Evolutionary conservation across 2,329 filamentous ascomycete genomes (phyloP), one percentile per base, ranked within the genome.

Genomic region (Aspergillus sclerotialis): DNA sequence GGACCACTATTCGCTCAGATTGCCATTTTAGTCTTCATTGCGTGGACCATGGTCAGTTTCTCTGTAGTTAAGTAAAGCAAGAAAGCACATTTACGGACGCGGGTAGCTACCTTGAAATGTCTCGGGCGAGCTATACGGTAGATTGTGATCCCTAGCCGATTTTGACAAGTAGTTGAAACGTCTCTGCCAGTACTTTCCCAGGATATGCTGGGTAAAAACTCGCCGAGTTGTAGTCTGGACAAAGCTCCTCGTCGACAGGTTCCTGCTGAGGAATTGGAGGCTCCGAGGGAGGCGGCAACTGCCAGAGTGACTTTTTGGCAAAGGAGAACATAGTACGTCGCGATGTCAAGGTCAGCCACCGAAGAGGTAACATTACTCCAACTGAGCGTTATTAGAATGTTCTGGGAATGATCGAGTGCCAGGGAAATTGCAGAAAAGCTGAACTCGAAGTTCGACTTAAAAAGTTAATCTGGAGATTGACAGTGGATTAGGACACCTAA

Each of bases 81-180:
- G 28, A 30, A 9, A 24, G 23, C 4, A 24, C n/a, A n/a, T n/a
- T n/a, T n/a, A n/a, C n/a, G n/a, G n/a, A n/a, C n/a, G n/a, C 4
- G 23, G 4, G 23, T 24, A 24, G 23, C 8, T 24, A 24, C 8
- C 23, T 24, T 24, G 12, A 3, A n/a, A 65, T 36, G 41, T 67
- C 57, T 19, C 51, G 54, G 4, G 62, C 63, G 10, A 70, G 51
- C 64, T 65, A 69, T 12, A 67, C 61, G 0, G 64, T 70, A 4
- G 63, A 69, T 5, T 49, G 57, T 11, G 47, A 45, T 14, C 66
- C 65, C 44, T 46, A 69, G 7, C 65, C 65, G 6, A 69, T 44
- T 37, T 69, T 69, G 1, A 56, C 48, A 0, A 67, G 34, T 0
- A 54, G 35, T 44, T 69, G 56, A 33, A 56, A 70, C 4, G 49